Evolutionary conservation across 2,329 filamentous ascomycete species (phyloP).

Genomic region (Ilyonectria sp.): DNA sequence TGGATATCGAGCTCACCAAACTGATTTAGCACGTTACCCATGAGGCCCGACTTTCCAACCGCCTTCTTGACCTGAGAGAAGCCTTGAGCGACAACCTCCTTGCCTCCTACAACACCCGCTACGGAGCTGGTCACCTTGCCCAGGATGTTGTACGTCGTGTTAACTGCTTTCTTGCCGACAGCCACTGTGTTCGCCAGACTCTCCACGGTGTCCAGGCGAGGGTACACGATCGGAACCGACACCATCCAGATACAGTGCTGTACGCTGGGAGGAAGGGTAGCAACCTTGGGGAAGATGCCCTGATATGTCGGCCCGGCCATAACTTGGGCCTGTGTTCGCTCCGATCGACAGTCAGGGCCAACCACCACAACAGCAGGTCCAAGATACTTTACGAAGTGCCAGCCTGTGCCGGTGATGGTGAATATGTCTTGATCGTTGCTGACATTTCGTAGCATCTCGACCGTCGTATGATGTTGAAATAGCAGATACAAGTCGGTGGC

Average conservation of each 20-base stretch:
- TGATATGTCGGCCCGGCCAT: conserved; percentile 98
- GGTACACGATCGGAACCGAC: conserved; percentile 91
- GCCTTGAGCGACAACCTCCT: conserved; percentile 91
- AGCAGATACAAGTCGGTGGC: conserved; percentile 98
- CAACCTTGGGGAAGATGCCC: conserved; percentile 95
- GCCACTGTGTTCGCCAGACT: conserved; percentile 92
- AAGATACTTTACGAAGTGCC: conserved; percentile 98
- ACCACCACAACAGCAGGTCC: conserved; percentile 92
- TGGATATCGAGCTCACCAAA: conserved; percentile 97
- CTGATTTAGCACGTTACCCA: conserved; percentile 95
- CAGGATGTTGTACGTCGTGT: conserved; percentile 94
- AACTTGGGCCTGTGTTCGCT: conserved; percentile 90
- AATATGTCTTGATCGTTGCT: conserved; percentile 92
- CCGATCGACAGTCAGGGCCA: conserved; percentile 91
- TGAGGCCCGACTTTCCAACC: conserved; percentile 93
- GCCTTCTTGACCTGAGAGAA: conserved; percentile 97
- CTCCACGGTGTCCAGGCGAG: conserved; percentile 91
- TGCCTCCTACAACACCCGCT: conserved; percentile 94
- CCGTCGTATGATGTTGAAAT: conserved; percentile 97
- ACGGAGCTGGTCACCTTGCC: conserved; percentile 96
- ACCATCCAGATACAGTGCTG: conserved; percentile 99
- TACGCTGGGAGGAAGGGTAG: conserved; percentile 89
- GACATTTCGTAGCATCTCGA: conserved; percentile 92
- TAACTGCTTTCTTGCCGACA: conserved; percentile 96
- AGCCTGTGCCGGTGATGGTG: conserved; percentile 95